Evolutionary conservation across 2,329 filamentous ascomycete species (phyloP), one percentile per base, ranked within the genome.

Genomic region (Conoideocrella luteorostrata): DNA sequence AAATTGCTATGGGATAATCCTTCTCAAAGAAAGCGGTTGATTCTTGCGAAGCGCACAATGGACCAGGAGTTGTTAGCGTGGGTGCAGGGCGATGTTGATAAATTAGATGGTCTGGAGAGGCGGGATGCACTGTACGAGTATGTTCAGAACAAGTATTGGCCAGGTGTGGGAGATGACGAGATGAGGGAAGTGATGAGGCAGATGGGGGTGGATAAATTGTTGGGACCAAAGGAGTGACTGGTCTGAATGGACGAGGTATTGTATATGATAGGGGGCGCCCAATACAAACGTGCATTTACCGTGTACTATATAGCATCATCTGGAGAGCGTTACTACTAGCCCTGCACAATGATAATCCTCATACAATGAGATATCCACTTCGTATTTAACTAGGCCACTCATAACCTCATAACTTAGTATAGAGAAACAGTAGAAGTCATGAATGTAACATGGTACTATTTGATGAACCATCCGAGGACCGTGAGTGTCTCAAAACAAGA

Each of bases 1-100:
- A 68, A 69, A 52, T 54, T 76, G 7, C 53, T 61, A 7, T 68
- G 66, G 61, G 66, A 71, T 28, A 67, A 62, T 17, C 59, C 66
- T 1, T 46, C 58, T 29, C 62, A 66, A 43, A 60, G 69, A 21
- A 58, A 59, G 18, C 65, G 65, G 46, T 63, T 76, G 17, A 60
- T 72, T 30, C 50, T 56, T 12, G 66, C 66, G 4, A 70, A 70
- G 53, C 59, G 60, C n/a, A 56, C 60, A 17, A 61, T 75, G 44
- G 71, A 75, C 40, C 48, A 56, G 20, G 61, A 57, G 41, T 56
- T 73, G 17, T 48, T 56, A 18, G 47, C 52, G 12, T 56, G 50
- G 53, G 54, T 48, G 13, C 49, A 49, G 3, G 56, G 60, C 11
- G 60, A 70, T 39, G 15, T 48, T 26, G 56, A 62, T 5, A 56